Conservation (phyloP, 2,329 filamentous ascomycete species). For the Cladosporium sp. region DNA sequence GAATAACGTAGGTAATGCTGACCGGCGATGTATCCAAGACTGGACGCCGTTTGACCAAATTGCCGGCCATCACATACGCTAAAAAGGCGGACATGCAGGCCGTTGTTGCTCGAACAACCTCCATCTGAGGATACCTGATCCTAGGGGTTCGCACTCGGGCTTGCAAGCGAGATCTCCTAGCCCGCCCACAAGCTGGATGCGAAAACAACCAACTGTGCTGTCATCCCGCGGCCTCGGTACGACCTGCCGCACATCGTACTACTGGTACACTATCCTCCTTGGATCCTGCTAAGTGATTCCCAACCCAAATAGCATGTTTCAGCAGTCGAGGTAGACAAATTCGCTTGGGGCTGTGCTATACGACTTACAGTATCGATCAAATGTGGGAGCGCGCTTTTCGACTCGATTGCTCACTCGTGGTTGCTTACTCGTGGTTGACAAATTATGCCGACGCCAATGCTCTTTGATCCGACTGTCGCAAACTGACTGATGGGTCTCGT, state of each 20-base stretch:
- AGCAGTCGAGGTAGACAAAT: not conserved
- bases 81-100: not conserved
- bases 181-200: not conserved
- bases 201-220: not conserved
- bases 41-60: not conserved
- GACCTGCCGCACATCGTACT: not conserved
- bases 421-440: not conserved
- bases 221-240: not conserved
- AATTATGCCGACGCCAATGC: not conserved
- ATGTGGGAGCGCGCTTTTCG: not conserved
- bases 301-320: conserved; percentile 12
- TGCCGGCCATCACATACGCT: not conserved
- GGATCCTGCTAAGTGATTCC: not conserved
- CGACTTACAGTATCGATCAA: not conserved
- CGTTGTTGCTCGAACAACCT: not conserved
- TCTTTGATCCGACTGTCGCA: not conserved
- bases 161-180: not conserved
- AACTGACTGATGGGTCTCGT: not conserved
- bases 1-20: not conserved
- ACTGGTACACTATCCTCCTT: not conserved
- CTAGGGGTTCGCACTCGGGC: not conserved
- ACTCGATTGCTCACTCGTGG: not conserved
- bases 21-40: not conserved
- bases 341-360: not conserved
- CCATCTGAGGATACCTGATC: not conserved